Conservation (phyloP, 2,329 filamentous ascomycete species). For the Penicillium fuscoglaucum region DNA sequence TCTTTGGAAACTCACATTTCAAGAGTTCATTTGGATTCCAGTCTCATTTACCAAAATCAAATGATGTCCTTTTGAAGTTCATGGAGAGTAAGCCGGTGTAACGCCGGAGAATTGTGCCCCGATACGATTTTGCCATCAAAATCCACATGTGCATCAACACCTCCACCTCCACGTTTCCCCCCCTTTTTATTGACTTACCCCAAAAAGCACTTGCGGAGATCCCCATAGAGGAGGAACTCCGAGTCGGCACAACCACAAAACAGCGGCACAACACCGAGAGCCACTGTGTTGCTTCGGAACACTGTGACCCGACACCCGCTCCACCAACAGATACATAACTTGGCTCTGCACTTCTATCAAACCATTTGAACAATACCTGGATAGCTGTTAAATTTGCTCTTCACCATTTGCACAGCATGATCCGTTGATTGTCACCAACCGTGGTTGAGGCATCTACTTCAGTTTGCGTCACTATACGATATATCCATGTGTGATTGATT, state of each 20-base stretch:
- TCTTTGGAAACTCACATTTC: not conserved
- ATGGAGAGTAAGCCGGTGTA: not conserved
- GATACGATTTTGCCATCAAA: not conserved
- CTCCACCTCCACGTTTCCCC: not conserved
- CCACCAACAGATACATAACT: constrained; percentile 17
- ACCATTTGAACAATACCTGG: not conserved
- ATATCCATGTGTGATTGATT: not conserved
- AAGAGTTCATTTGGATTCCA: not conserved
- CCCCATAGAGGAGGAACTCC: not conserved
- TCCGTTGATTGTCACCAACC: constrained; percentile 3
- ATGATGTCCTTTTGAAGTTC: not conserved
- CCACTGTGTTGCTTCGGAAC: constrained; percentile 23
- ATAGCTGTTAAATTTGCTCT: not conserved
- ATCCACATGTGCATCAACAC: not conserved
- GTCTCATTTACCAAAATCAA: not conserved
- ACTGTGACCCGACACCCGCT: constrained; percentile 29
- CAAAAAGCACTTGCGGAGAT: not conserved
- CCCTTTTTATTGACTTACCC: not conserved
- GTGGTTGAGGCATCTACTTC: constrained; percentile 4
- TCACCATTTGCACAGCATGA: constrained; percentile 1
- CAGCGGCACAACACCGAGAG: constrained; percentile 19
- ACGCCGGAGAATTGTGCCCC: constrained; percentile 2
- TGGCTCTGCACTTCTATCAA: not conserved
- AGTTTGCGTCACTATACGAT: not conserved
- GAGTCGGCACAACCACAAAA: constrained; percentile 13